Conservation (phyloP, 257 asterid species). For the Anisodus acutangulus region DNA sequence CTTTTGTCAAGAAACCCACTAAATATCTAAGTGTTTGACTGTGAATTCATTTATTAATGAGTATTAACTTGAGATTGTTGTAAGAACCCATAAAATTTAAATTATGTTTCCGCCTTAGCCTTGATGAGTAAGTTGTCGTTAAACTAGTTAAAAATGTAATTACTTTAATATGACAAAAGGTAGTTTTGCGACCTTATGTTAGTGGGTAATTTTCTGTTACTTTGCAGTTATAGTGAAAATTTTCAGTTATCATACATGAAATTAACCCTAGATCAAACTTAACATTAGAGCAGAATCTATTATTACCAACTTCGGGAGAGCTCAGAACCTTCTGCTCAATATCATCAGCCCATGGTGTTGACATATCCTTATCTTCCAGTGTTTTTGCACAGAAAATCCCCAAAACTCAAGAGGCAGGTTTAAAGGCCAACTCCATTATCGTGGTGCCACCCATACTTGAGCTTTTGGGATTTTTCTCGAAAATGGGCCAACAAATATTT, state of each 20-base stretch:
- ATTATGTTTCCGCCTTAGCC: too few relatives aligned
- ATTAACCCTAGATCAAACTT: not conserved
- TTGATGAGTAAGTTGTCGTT: too few relatives aligned
- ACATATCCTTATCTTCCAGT: constrained; percentile 60
- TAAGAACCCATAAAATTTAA: too few relatives aligned
- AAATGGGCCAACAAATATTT: constrained; percentile 96
- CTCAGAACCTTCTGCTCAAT: constrained; percentile 90
- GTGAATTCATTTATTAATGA: too few relatives aligned
- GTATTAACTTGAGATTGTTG: too few relatives aligned
- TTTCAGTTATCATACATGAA: not conserved
- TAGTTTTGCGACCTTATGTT: too few relatives aligned
- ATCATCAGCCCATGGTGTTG: constrained; percentile 84
- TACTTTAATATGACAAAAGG: too few relatives aligned
- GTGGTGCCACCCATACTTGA: constrained; percentile 94
- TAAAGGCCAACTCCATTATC: constrained; percentile 99
- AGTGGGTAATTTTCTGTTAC: not conserved
- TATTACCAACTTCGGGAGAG: constrained; percentile 91
- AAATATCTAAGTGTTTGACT: too few relatives aligned
- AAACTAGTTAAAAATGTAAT: too few relatives aligned
- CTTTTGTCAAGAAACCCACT: too few relatives aligned
- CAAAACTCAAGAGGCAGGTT: constrained; percentile 89
- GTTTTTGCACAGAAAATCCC: constrained; percentile 83
- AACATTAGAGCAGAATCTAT: not conserved
- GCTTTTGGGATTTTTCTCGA: constrained; percentile 90
- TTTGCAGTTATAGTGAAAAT: not conserved